These are phyloP conservation scores for Phytopythium vexans DNA, from an alignment of 352 stramenopile species.

Conservation along the genomic window DNA sequence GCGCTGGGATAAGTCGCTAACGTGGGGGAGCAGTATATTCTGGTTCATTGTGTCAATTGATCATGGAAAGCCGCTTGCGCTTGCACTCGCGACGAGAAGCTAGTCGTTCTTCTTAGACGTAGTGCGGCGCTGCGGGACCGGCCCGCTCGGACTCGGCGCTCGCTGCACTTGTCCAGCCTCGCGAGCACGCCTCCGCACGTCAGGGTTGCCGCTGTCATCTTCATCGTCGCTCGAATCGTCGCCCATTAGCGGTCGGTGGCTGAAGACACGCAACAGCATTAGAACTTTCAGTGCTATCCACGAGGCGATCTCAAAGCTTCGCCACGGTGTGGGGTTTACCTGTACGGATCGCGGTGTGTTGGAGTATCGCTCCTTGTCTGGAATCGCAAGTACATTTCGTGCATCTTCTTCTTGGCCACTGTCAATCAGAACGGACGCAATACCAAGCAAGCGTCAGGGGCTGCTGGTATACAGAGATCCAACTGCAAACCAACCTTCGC, in stretches of 20 bases:
- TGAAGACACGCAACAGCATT: constrained; percentile 14
- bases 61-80: too few species aligned
- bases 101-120: constrained; percentile 68
- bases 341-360: constrained; percentile 55
- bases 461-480: not conserved
- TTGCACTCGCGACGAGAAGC: too few species aligned
- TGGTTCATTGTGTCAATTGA: too few species aligned
- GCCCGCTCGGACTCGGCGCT: constrained; percentile 20
- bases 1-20: not conserved
- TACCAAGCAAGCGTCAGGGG: constrained; percentile 5
- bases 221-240: constrained; percentile 73
- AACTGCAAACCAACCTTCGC: constrained; percentile 38
- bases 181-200: constrained; percentile 41
- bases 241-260: constrained; percentile 68
- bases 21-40: not conserved
- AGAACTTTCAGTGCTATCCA: constrained; percentile 6
- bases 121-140: constrained; percentile 15
- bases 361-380: constrained; percentile 60
- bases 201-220: constrained; percentile 29
- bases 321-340: constrained; percentile 17
- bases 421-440: constrained; percentile 6
- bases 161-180: constrained; percentile 17
- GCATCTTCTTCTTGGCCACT: constrained; percentile 80
- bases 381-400: constrained; percentile 83
- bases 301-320: not conserved